Base-by-base conservation (phyloP, 805 yeast genomes). In the Lipomyces anomalus region DNA sequence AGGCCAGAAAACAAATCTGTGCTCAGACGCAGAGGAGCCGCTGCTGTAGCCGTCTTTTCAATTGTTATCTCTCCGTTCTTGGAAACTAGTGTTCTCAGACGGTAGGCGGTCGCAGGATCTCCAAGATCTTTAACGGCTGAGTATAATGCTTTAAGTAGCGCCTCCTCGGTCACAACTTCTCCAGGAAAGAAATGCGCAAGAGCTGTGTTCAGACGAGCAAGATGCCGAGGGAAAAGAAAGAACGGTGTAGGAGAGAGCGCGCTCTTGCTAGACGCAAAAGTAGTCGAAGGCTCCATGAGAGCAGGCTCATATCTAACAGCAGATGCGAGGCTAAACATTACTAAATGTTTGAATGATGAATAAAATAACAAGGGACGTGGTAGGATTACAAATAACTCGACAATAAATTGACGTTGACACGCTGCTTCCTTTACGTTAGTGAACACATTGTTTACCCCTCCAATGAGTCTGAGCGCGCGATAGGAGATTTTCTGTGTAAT, bases 191-290 rank as follows among this genome's bases (percentile, higher is more conserved):
- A 50, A 28, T 43, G 36, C 4, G 28, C 37, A 26, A 44, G 37
- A 3, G 53, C 42, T 5, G 36, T 30, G 34, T 50, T 48, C 9
- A 52, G 40, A 4, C 53, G 49, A 17, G 43, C 40, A 11, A 52
- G 43, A 34, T 52, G 55, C 16, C 53, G 50, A 7, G 50, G 46
- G 35, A 48, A 48, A n/a, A 48, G 35, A 32, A 50, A 48, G 38
- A 45, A 51, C 20, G 29, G 35, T 3, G 35, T 32, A 2, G 53
- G 39, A n/a, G 50, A 48, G 23, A 44, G 50, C 13, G 41, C 17
- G 22, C 43, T 42, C 34, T 42, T 40, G 40, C 43, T 39, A 17
- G 40, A 35, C 16, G 41, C 47, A 29, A 47, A 49, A 22, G 13
- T 22, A 18, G 39, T 13, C 7, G 35, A n/a, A 20, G 58, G 13